Base-by-base conservation (phyloP, 345 rosid genomes). In the Dovyalis caffra region DNA sequence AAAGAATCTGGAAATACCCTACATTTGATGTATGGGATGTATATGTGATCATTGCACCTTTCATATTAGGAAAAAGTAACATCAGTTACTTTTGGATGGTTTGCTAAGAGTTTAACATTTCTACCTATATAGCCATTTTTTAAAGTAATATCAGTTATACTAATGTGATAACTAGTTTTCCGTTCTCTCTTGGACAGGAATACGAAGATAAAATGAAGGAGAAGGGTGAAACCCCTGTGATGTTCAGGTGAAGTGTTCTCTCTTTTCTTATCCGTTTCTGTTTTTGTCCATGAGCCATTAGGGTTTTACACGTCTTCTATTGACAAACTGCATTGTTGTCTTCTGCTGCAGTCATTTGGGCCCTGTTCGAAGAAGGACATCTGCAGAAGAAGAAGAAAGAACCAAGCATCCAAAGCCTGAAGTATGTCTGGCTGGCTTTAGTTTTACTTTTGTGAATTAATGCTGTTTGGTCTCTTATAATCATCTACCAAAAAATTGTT, bases 141-240 rank as follows among this genome's bases (percentile, higher is more conserved):
- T 14, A 43, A 61, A 61, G 23, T 40, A 45, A 31, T 58, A 35
- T 12, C 58, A 25, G 38, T 57, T 71, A 5, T 33, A 37, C 49
- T 8, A 20, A 15, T 9, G 34, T 31, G 74, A 26, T 76, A 21
- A 61, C 28, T 40, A 64, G 58, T 65, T 28, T 67, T 57, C 34
- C 15, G 35, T 78, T 20, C 64, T 81, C 29, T 31, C 35, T 18
- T 79, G 51, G 38, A 31, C 83, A 95, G 98, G 99, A 93, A 77
- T 88, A 89, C 73, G 91, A 90, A 68, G 98, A 95, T 58, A 95
- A 95, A 84, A 89, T 91, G 94, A 90, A 87, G 81, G 99, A 95
- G 78, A 89, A 89, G 89, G 98, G 99, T 66, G 99, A 91, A 85
- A 77, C 91, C 5, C 93, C 99, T 35, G 97, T 95, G 78, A 95